Conservation (phyloP, 495 filamentous ascomycete genomes). For the Talaromyces ruber region DNA sequence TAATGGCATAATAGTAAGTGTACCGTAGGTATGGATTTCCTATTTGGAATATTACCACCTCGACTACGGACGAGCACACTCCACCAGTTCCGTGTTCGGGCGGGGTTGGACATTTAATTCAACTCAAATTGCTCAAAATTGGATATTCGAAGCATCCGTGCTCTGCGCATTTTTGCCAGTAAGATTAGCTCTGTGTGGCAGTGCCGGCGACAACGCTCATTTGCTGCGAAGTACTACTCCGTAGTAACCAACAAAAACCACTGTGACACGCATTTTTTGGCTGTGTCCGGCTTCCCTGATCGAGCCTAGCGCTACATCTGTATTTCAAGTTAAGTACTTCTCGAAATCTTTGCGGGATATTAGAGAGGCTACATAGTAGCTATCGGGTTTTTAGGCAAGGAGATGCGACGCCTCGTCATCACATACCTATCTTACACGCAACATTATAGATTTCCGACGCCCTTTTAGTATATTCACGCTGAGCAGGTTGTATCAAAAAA, state of each 20-base stretch:
- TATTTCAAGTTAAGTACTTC: not conserved
- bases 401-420: not conserved
- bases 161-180: not conserved
- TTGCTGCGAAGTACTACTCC: too few relatives aligned
- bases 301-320: not conserved
- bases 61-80: not conserved
- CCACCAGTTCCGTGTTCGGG: not conserved
- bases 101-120: too few relatives aligned
- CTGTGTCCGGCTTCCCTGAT: not conserved
- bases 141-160: not conserved
- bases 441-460: not conserved
- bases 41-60: not conserved
- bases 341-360: not conserved
- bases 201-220: not conserved
- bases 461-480: not conserved
- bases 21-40: not conserved
- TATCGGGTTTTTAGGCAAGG: not conserved
- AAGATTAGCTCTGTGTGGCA: not conserved
- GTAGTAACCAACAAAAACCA: too few relatives aligned
- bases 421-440: not conserved
- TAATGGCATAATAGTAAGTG: not conserved
- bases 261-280: not conserved
- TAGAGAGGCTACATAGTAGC: not conserved
- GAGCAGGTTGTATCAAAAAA: not conserved
- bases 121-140: not conserved